These are phyloP conservation scores for Claviceps arundinis DNA, from an alignment of 2,329 filamentous ascomycete species.

Conservation along the genomic window DNA sequence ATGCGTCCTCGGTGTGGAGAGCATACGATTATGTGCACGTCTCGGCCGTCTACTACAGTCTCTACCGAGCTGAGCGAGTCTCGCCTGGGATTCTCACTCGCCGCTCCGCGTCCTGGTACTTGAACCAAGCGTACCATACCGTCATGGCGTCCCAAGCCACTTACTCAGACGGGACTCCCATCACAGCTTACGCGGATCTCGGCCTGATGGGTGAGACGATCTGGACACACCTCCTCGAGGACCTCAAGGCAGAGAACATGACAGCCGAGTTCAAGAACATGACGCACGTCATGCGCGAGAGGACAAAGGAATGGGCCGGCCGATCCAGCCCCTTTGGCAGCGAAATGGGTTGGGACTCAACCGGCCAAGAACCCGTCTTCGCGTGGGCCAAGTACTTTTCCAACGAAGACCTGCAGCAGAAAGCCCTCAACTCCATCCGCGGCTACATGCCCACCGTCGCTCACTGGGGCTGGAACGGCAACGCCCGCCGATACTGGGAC, in stretches of 20 bases:
- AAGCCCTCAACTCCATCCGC: slow-evolving; percentile 39
- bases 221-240: slow-evolving; percentile 37
- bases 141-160: not conserved
- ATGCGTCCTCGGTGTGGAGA: slow-evolving; percentile 32
- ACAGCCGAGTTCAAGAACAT: slow-evolving; percentile 25
- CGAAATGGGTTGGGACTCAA: slow-evolving; percentile 51
- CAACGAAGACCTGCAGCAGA: slow-evolving; percentile 12
- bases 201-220: slow-evolving; percentile 49
- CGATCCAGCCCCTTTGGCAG: slow-evolving; percentile 42
- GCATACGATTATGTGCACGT: slow-evolving; percentile 49
- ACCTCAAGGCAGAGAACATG: slow-evolving; percentile 34
- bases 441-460: slow-evolving; percentile 44
- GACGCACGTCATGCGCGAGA: slow-evolving; percentile 31
- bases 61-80: slow-evolving; percentile 40
- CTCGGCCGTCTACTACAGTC: slow-evolving; percentile 39
- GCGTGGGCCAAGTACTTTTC: slow-evolving; percentile 35
- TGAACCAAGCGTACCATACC: slow-evolving; percentile 39
- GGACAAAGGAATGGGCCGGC: slow-evolving; percentile 36
- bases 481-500: slow-evolving; percentile 48
- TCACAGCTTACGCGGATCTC: slow-evolving; percentile 28
- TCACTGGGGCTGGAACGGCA: slow-evolving; percentile 51
- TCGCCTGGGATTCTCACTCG: slow-evolving; percentile 30
- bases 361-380: slow-evolving; percentile 47
- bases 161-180: slow-evolving; percentile 16
- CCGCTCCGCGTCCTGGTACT: slow-evolving; percentile 39